Evolutionary conservation across 2,329 filamentous ascomycete genomes (phyloP).

Genomic region (Fulvia fulva): DNA sequence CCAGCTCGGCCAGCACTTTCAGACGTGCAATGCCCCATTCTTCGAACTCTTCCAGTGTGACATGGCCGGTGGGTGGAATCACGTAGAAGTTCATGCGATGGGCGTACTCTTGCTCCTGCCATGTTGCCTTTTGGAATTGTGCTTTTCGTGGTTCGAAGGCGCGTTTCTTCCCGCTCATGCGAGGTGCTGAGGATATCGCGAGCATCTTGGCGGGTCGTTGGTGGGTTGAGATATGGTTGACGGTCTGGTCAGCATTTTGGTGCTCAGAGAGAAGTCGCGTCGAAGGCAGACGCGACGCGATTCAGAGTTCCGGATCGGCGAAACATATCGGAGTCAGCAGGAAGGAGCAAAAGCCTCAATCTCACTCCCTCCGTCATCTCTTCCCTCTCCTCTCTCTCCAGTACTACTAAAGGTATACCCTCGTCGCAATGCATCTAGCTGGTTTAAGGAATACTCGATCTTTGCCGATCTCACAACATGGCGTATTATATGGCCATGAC

Average conservation of each 20-base stretch:
- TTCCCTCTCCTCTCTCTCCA: too few species aligned
- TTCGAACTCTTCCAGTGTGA: constrained; percentile 95
- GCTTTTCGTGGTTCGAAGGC: constrained; percentile 71
- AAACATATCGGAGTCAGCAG: not conserved
- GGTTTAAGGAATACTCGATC: too few species aligned
- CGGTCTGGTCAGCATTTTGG: not conserved
- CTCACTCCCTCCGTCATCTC: too few species aligned
- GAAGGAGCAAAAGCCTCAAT: too few species aligned
- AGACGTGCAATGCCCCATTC: constrained; percentile 96
- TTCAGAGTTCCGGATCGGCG: not conserved
- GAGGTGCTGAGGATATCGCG: constrained; percentile 28
- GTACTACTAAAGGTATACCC: too few species aligned
- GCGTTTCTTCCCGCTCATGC: constrained; percentile 67
- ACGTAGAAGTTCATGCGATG: constrained; percentile 90
- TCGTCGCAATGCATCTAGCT: too few species aligned
- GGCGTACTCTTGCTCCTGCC: constrained; percentile 74
- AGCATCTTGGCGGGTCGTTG: constrained; percentile 22
- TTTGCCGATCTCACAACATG: too few species aligned
- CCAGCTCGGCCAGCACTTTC: constrained; percentile 80
- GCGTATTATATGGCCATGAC: too few species aligned
- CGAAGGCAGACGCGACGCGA: constrained; percentile 1
- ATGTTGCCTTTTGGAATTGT: constrained; percentile 76
- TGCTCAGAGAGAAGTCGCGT: not conserved
- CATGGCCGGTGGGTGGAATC: constrained; percentile 83
- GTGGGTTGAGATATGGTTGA: not conserved